Conservation (phyloP, 768 basidiomycete species). For the Tulasnella sp. region DNA sequence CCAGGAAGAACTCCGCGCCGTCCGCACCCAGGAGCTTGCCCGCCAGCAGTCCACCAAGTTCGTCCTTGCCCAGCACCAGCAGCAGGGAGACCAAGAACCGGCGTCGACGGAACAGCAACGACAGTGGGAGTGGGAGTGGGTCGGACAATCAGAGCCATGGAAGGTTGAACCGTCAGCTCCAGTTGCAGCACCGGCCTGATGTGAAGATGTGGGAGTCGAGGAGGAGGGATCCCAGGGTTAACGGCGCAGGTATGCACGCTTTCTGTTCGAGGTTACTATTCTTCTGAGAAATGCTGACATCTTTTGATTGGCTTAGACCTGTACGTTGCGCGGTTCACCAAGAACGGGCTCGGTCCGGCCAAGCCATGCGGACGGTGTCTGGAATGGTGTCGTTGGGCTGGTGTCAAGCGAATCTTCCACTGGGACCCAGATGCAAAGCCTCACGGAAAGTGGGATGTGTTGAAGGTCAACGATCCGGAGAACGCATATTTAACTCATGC, state of each 20-base stretch:
- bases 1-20: constrained; percentile 7
- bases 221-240: constrained; percentile 37
- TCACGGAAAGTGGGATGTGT: constrained; percentile 15
- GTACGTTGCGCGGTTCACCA: constrained; percentile 46
- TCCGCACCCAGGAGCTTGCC: background rate
- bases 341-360: constrained; percentile 43
- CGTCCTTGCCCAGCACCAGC: constrained; percentile 3
- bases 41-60: background rate
- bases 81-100: constrained; percentile 10
- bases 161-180: constrained; percentile 20
- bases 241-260: constrained; percentile 33
- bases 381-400: constrained; percentile 51
- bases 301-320: constrained; percentile 32
- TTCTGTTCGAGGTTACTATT: background rate
- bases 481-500: constrained; percentile 15
- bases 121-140: background rate
- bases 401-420: constrained; percentile 49
- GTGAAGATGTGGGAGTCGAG: constrained; percentile 22
- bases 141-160: constrained; percentile 15
- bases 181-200: background rate
- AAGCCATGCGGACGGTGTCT: constrained; percentile 51
- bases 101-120: background rate
- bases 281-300: background rate
- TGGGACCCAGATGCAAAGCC: constrained; percentile 24
- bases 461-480: constrained; percentile 22